These are phyloP conservation scores for Phaeotremella skinneri DNA, from an alignment of 768 basidiomycete species.

Conservation along the genomic window DNA sequence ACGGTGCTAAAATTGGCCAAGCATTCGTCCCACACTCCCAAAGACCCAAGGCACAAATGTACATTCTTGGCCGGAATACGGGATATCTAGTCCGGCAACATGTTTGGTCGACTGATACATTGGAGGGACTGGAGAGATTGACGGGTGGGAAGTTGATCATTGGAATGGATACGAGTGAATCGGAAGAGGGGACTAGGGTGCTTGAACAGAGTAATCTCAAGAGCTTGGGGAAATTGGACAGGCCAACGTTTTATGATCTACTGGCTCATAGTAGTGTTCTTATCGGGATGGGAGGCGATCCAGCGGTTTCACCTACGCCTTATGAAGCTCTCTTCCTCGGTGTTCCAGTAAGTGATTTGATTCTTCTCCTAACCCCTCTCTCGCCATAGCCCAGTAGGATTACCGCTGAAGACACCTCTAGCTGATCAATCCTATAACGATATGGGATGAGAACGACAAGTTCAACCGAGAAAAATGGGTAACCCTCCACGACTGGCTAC, in stretches of 20 bases:
- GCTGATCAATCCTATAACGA: conserved; percentile 1
- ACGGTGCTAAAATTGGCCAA: conserved; percentile 1
- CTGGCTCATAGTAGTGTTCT: conserved; percentile 5
- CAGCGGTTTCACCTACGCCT: not conserved
- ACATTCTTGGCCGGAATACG: not conserved
- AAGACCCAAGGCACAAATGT: not conserved
- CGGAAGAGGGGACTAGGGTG: not conserved
- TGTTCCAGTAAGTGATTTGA: not conserved
- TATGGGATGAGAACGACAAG: conserved; percentile 2
- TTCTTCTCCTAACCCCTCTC: too few relatives aligned
- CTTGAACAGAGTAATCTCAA: not conserved
- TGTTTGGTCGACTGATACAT: not conserved
- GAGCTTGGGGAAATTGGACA: not conserved
- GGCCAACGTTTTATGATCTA: not conserved
- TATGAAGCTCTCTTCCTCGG: conserved; percentile 1
- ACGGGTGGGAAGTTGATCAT: conserved; percentile 2
- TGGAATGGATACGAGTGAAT: conserved; percentile 2
- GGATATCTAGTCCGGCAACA: not conserved
- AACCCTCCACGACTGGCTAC: not conserved
- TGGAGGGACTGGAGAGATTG: not conserved
- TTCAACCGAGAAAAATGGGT: conserved; percentile 2
- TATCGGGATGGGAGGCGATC: not conserved
- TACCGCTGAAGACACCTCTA: not conserved
- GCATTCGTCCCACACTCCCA: not conserved
- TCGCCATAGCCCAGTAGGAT: too few relatives aligned